These are phyloP conservation scores for Thermoascus crustaceus DNA, from an alignment of 2,329 filamentous ascomycete genomes.

Conservation along the genomic window DNA sequence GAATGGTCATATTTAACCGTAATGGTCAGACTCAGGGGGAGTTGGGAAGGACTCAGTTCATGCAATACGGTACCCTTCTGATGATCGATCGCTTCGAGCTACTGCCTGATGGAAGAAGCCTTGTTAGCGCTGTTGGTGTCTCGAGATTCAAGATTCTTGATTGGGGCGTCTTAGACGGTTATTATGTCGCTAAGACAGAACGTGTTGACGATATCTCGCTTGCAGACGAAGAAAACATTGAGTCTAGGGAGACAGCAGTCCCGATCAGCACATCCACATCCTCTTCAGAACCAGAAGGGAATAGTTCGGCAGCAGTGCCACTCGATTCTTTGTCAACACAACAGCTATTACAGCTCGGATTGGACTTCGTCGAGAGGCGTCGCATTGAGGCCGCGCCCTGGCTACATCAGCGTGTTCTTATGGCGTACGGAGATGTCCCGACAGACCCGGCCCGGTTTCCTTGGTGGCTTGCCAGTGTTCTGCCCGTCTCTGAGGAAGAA, in stretches of 20 bases:
- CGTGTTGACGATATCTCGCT: constrained; percentile 74
- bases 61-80: constrained; percentile 69
- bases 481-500: constrained; percentile 68
- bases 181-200: constrained; percentile 66
- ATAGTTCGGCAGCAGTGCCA: constrained; percentile 17
- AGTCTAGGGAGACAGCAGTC: constrained; percentile 56
- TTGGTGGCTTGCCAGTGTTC: constrained; percentile 81
- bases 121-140: constrained; percentile 68
- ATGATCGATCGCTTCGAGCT: constrained; percentile 66
- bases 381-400: constrained; percentile 61
- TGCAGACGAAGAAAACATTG: constrained; percentile 68
- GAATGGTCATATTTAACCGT: constrained; percentile 69
- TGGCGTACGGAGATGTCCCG: constrained; percentile 70
- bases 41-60: constrained; percentile 50
- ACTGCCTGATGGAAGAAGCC: constrained; percentile 69
- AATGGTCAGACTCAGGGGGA: constrained; percentile 45
- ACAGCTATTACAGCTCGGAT: constrained; percentile 57
- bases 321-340: constrained; percentile 56
- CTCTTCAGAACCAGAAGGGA: constrained; percentile 12
- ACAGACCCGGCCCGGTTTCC: constrained; percentile 69
- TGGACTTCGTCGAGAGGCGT: constrained; percentile 63
- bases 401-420: constrained; percentile 63
- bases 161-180: constrained; percentile 61
- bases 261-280: constrained; percentile 7
- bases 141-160: constrained; percentile 67